Evolutionary conservation across 1,284 basidiomycete species (phyloP).

Genomic region (Entoloma clypeatum): DNA sequence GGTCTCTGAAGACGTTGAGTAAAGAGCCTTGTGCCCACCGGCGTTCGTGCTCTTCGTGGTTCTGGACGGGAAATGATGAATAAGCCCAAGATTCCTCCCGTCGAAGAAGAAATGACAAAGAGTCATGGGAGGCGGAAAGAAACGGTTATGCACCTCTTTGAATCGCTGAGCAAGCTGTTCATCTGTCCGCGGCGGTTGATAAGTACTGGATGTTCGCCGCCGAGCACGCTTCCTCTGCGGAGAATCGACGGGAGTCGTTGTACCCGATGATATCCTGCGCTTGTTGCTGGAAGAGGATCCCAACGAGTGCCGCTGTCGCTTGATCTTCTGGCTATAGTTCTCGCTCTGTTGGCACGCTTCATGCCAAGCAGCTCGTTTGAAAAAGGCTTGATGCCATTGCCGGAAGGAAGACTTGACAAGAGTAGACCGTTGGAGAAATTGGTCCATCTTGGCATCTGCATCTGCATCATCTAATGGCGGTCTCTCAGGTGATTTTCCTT

Average conservation of each 20-base stretch:
- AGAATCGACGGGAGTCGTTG: conserved; percentile 16
- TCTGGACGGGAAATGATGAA: conserved; percentile 38
- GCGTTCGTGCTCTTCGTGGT: conserved; percentile 60
- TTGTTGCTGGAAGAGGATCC: conserved; percentile 19
- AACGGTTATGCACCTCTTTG: conserved; percentile 51
- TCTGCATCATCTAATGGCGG: conserved; percentile 24
- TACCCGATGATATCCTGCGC: conserved; percentile 26
- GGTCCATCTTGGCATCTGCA: conserved; percentile 33
- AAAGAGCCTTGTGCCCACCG: conserved; percentile 72
- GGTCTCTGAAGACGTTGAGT: conserved; percentile 42
- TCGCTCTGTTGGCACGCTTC: conserved; percentile 60
- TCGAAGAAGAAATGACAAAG: conserved; percentile 14
- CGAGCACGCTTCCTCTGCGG: conserved; percentile 38
- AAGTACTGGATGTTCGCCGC: conserved; percentile 46
- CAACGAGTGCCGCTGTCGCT: conserved; percentile 34
- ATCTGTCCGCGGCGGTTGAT: conserved; percentile 51
- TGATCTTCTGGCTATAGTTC: conserved; percentile 51
- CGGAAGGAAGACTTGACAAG: conserved; percentile 36
- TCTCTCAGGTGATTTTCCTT: conserved; percentile 32
- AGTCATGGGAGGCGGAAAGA: conserved; percentile 17
- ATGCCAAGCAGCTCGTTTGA: conserved; percentile 46
- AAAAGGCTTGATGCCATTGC: conserved; percentile 42
- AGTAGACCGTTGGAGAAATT: conserved; percentile 34
- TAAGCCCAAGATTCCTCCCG: conserved; percentile 17
- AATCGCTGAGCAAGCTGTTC: conserved; percentile 61